These are phyloP conservation scores for Flaveria trinervia DNA, from an alignment of 129 eudicot species.

Conservation along the genomic window DNA sequence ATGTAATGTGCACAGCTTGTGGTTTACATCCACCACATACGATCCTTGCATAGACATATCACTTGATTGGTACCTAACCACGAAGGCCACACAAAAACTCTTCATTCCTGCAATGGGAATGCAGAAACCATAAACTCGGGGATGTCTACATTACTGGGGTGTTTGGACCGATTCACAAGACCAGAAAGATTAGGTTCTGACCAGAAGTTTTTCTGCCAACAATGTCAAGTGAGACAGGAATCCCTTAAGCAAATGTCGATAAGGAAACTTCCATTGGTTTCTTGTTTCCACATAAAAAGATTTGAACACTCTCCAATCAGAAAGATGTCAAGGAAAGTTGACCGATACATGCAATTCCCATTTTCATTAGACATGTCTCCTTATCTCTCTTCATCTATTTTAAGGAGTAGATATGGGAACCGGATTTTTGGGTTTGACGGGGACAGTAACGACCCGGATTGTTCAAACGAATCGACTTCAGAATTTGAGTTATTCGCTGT, in stretches of 20 bases:
- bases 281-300: conserved; percentile 88
- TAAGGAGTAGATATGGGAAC: conserved; percentile 76
- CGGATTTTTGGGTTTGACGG: conserved; percentile 59
- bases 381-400: conserved; percentile 77
- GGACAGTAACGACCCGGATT: conserved; percentile 43
- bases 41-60: conserved; percentile 94
- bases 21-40: conserved; percentile 81
- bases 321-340: conserved; percentile 77
- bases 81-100: conserved; percentile 43
- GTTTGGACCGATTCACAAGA: conserved; percentile 82
- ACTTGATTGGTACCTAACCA: conserved; percentile 69
- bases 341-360: conserved; percentile 84
- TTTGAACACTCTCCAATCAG: conserved; percentile 72
- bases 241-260: conserved; percentile 94
- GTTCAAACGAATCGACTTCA: conserved; percentile 47
- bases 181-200: conserved; percentile 87
- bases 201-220: conserved; percentile 89
- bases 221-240: conserved; percentile 80
- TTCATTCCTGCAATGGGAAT: conserved; percentile 36
- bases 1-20: conserved; percentile 88
- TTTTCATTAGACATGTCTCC: conserved; percentile 89
- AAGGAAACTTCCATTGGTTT: conserved; percentile 79
- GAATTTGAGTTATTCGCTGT: conserved; percentile 95
- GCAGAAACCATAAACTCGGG: conserved; percentile 34
- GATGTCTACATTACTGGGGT: conserved; percentile 63